Percentiles rank a stretch among this genome's conserved stretches.
Evolutionary conservation across 129 eudicot species (phyloP).

Genomic region (Tagetes erecta): DNA sequence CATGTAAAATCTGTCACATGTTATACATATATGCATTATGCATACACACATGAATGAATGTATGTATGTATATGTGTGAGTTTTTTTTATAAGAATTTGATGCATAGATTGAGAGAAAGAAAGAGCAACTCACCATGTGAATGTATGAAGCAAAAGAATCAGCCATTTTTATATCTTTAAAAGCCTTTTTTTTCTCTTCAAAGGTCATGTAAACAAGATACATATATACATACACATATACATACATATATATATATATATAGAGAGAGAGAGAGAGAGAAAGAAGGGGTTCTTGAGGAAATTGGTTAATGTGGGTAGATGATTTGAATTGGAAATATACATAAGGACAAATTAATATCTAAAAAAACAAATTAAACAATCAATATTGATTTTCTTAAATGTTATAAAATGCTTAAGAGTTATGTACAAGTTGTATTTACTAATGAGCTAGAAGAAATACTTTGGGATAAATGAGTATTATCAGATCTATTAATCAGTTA

Average conservation of each 20-base stretch:
- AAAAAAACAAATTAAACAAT: too few species aligned
- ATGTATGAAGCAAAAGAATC: slow-evolving; percentile 64
- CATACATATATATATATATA: background rate
- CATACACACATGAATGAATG: background rate
- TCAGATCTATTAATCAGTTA: too few species aligned
- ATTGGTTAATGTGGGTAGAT: slow-evolving; percentile 24
- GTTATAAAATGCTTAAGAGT: too few species aligned
- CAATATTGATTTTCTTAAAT: too few species aligned
- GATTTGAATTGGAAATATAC: slow-evolving; percentile 16
- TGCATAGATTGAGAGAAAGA: slow-evolving; percentile 6
- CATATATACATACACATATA: background rate
- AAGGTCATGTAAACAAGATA: background rate
- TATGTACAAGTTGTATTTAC: too few species aligned
- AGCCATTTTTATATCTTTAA: slow-evolving; percentile 36
- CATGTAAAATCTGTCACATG: background rate
- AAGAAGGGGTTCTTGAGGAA: background rate
- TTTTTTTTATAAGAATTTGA: background rate
- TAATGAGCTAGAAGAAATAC: too few species aligned
- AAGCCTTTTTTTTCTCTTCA: slow-evolving; percentile 17
- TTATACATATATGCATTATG: background rate
- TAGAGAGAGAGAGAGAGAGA: slow-evolving; percentile 16
- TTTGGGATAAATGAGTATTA: too few species aligned
- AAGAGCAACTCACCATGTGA: slow-evolving; percentile 46
- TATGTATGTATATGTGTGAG: background rate
- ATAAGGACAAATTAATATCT: background rate